A percentile compares a stretch with the other conserved stretches of the same genome.
phyloP scores from a whole-genome alignment of 2,329 filamentous ascomycete species.

The Alternaria triticimaculans region DNA sequence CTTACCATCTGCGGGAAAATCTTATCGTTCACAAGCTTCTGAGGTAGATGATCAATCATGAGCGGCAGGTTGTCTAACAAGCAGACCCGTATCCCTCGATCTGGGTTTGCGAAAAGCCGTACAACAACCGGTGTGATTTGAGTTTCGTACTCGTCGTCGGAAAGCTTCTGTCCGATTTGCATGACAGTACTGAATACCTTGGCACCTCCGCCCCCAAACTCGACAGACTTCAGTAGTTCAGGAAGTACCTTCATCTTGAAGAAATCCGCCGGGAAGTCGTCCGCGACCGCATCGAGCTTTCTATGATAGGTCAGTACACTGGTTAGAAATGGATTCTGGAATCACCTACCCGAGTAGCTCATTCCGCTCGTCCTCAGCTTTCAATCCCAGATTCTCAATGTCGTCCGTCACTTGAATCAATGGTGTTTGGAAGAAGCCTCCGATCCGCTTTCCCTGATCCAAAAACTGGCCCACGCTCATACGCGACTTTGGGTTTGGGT shows the following conservation, averaged over 20 bases:
- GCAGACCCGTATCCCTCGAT: constrained; percentile 89
- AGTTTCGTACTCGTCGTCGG: constrained; percentile 86
- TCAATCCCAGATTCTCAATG: constrained; percentile 90
- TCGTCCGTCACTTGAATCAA: constrained; percentile 91
- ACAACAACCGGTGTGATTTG: constrained; percentile 86
- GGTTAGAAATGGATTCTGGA: neutral
- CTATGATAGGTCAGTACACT: constrained; percentile 40
- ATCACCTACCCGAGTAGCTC: constrained; percentile 72
- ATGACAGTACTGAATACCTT: constrained; percentile 88
- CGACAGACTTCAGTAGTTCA: constrained; percentile 96
- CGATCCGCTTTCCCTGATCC: constrained; percentile 81
- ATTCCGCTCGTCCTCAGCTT: constrained; percentile 82
- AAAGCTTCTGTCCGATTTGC: constrained; percentile 87
- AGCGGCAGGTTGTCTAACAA: constrained; percentile 84
- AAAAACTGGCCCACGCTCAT: constrained; percentile 85
- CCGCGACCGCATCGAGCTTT: constrained; percentile 83
- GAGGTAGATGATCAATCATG: constrained; percentile 89
- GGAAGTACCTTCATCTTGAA: constrained; percentile 97
- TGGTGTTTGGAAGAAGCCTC: constrained; percentile 91
- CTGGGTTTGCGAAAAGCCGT: constrained; percentile 86
- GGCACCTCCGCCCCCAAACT: constrained; percentile 93
- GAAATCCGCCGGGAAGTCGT: constrained; percentile 97
- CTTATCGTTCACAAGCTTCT: constrained; percentile 92
- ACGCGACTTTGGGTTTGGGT: constrained; percentile 86
- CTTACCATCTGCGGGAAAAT: constrained; percentile 91